phyloP scores from a whole-genome alignment of 2,329 filamentous ascomycete species.

The Fusarium mangiferae region DNA sequence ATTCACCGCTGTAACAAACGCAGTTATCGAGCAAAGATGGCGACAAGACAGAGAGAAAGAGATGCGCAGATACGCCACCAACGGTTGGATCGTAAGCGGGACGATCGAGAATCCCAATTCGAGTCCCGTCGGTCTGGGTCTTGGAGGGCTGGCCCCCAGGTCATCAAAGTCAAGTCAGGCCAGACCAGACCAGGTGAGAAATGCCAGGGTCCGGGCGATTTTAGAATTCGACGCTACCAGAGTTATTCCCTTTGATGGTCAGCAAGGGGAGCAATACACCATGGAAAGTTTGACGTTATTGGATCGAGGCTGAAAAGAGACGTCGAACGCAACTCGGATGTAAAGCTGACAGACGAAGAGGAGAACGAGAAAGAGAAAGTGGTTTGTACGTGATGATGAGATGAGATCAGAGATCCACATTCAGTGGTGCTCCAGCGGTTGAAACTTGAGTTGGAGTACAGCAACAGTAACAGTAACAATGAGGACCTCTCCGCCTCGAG shows the following conservation, averaged over 20 bases:
- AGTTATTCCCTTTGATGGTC: slow-evolving; percentile 1
- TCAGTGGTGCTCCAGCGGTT: neutral
- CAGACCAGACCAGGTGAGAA: neutral
- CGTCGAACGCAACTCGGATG: neutral
- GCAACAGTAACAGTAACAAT: neutral
- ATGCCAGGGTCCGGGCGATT: slow-evolving; percentile 11
- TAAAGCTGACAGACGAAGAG: neutral
- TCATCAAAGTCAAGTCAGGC: neutral
- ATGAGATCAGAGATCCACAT: slow-evolving; percentile 13
- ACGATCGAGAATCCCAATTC: slow-evolving; percentile 30
- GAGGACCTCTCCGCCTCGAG: neutral
- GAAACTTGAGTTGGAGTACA: neutral
- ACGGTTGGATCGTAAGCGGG: slow-evolving; percentile 27
- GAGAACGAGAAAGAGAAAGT: neutral
- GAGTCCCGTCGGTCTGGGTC: slow-evolving; percentile 21
- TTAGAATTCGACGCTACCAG: slow-evolving; percentile 4
- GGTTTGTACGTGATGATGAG: neutral
- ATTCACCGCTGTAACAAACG: neutral
- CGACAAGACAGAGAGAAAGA: neutral
- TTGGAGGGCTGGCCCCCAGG: neutral
- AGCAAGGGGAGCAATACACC: neutral
- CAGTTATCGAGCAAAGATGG: neutral
- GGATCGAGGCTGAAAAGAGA: neutral
- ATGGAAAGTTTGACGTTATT: neutral
- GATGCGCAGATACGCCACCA: slow-evolving; percentile 25